These are phyloP conservation scores for Azolla pinnata DNA, from an alignment of 75 land plant species.

Conservation along the genomic window DNA sequence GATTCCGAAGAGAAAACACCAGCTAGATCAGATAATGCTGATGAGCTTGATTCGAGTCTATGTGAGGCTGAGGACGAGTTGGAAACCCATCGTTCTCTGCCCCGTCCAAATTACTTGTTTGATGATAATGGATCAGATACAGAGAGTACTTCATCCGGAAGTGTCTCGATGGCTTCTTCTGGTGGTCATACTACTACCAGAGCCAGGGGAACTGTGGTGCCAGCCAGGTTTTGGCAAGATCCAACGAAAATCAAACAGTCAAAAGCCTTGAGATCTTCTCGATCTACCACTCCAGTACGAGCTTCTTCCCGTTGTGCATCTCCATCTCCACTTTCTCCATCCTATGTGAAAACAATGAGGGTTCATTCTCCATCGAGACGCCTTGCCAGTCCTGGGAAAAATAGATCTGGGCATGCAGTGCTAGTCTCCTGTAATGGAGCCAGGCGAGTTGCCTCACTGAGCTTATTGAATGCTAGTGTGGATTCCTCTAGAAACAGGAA, in stretches of 20 bases:
- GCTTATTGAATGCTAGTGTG: slow-evolving; percentile 12
- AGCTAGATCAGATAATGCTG: no score
- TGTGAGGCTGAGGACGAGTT: no score
- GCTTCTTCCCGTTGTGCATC: slow-evolving; percentile 11
- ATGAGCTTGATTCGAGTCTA: no score
- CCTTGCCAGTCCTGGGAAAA: slow-evolving; percentile 20
- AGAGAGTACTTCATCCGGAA: slow-evolving; percentile 26
- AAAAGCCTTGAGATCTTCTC: slow-evolving; percentile 6
- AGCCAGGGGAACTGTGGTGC: slow-evolving; percentile 26
- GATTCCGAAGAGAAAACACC: no score
- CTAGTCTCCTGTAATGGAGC: slow-evolving; percentile 7
- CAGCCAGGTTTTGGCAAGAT: slow-evolving; percentile 36
- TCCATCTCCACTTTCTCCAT: slow-evolving; percentile 17
- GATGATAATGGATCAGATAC: slow-evolving; percentile 21
- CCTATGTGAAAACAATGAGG: slow-evolving; percentile 6
- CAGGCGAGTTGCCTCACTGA: not conserved
- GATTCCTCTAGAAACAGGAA: slow-evolving; percentile 32
- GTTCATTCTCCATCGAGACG: slow-evolving; percentile 15
- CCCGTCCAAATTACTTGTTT: no score
- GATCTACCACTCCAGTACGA: slow-evolving; percentile 22
- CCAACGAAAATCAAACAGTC: slow-evolving; percentile 10
- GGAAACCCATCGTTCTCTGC: no score
- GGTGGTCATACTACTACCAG: not conserved
- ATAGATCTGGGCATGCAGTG: slow-evolving; percentile 13
- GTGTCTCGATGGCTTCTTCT: slow-evolving; percentile 1